phyloP scores from a whole-genome alignment of 208 protist species.

The Trypanosoma avium region DNA sequence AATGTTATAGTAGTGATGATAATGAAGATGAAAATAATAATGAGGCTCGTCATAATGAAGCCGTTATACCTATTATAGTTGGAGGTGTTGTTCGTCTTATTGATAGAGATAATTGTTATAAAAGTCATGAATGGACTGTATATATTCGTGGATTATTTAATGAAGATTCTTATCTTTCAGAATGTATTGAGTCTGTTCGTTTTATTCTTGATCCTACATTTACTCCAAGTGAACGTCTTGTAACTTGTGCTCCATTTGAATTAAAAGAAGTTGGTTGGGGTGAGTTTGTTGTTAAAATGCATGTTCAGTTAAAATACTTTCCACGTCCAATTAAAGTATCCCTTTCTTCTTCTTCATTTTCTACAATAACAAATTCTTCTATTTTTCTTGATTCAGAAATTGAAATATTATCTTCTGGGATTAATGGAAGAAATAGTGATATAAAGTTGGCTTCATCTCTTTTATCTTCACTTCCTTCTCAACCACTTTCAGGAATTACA shows the following conservation, averaged over 20 bases:
- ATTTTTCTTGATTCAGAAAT: no score
- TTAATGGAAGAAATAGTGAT: not conserved
- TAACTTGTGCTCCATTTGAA: constrained; percentile 74
- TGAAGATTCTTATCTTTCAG: constrained; percentile 57
- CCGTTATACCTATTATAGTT: constrained; percentile 64
- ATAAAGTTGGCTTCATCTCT: constrained; percentile 15
- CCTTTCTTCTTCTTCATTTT: constrained; percentile 21
- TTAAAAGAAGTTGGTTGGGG: constrained; percentile 86
- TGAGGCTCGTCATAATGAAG: constrained; percentile 11
- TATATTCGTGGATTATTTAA: constrained; percentile 87
- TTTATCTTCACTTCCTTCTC: not conserved
- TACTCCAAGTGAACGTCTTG: constrained; percentile 55
- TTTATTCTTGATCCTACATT: constrained; percentile 84
- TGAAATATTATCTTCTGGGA: no score
- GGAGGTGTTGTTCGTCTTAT: constrained; percentile 68
- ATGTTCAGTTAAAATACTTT: constrained; percentile 59
- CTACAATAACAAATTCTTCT: constrained; percentile 1
- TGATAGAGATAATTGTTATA: constrained; percentile 62
- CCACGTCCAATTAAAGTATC: constrained; percentile 25
- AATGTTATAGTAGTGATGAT: not conserved
- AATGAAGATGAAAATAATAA: constrained; percentile 2
- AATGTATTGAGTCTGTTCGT: constrained; percentile 74
- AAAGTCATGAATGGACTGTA: constrained; percentile 86
- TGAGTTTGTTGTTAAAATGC: constrained; percentile 83
- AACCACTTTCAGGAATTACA: constrained; percentile 8